These are phyloP conservation scores for Carpinus viminea DNA, from an alignment of 306 rosid species.

Conservation along the genomic window DNA sequence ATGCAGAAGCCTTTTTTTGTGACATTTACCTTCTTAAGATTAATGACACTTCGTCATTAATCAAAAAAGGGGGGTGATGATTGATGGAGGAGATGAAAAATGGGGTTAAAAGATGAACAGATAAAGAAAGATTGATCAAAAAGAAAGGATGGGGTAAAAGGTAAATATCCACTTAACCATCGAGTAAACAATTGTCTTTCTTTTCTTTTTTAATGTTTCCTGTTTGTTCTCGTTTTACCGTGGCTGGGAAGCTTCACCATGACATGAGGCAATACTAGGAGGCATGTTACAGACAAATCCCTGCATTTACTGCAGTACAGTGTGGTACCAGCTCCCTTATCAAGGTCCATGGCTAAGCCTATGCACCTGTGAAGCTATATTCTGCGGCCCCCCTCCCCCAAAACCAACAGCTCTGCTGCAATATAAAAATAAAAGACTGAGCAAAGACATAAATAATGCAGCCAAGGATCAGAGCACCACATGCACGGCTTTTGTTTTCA, in stretches of 20 bases:
- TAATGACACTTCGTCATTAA: too few relatives aligned
- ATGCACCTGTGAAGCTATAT: too few relatives aligned
- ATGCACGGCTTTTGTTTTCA: constrained; percentile 35
- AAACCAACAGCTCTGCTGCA: not conserved
- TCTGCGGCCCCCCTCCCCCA: not conserved
- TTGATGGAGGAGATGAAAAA: too few relatives aligned
- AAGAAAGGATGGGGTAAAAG: too few relatives aligned
- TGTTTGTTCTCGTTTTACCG: not conserved
- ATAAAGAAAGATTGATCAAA: too few relatives aligned
- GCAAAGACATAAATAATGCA: constrained; percentile 28
- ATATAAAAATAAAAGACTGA: not conserved
- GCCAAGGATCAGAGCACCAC: constrained; percentile 40
- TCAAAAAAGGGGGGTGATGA: too few relatives aligned
- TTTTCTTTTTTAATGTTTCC: too few relatives aligned
- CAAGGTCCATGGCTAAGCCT: not conserved
- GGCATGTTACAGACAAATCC: not conserved
- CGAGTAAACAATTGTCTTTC: not conserved
- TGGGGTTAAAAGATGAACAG: too few relatives aligned
- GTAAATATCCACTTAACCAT: too few relatives aligned
- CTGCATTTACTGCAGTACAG: not conserved
- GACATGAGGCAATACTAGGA: not conserved
- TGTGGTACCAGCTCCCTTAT: not conserved
- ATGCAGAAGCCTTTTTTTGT: too few relatives aligned
- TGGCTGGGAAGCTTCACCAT: not conserved
- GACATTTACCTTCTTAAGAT: too few relatives aligned